Evolutionary conservation across 345 rosid genomes (phyloP).

Genomic region (Rhodomyrtus tomentosa): DNA sequence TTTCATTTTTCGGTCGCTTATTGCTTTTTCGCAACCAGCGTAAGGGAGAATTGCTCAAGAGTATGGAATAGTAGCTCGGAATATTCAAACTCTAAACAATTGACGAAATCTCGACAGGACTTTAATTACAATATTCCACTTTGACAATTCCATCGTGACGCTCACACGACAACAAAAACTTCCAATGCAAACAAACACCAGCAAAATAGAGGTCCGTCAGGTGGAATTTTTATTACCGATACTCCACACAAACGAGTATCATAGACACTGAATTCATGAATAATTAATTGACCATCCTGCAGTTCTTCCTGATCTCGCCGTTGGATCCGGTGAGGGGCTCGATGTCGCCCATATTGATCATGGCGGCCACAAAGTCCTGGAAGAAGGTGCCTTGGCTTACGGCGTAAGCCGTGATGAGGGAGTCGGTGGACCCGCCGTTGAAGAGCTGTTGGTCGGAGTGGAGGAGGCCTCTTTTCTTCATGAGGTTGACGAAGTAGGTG

Average conservation of each 20-base stretch:
- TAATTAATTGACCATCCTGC: background rate
- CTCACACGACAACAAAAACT: background rate
- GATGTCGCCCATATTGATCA: constrained; percentile 8
- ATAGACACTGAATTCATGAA: background rate
- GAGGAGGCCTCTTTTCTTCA: constrained; percentile 49
- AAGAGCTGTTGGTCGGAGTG: constrained; percentile 33
- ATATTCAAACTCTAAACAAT: background rate
- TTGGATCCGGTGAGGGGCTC: background rate
- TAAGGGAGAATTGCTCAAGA: background rate
- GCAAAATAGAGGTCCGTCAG: background rate
- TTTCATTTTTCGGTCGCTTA: background rate
- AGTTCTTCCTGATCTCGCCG: constrained; percentile 1
- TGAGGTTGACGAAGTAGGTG: constrained; percentile 34
- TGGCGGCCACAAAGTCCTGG: background rate
- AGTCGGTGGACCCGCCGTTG: constrained; percentile 30
- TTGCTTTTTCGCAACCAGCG: background rate
- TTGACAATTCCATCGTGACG: background rate
- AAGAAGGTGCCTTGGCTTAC: constrained; percentile 13
- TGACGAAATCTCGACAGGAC: background rate
- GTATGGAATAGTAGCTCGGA: background rate
- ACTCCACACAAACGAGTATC: background rate
- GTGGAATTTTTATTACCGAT: no score
- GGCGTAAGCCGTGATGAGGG: constrained; percentile 27
- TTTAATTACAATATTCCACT: background rate
- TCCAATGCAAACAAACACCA: background rate